Conservation (phyloP, 2,329 filamentous ascomycete genomes). For the Curvularia sp. region DNA sequence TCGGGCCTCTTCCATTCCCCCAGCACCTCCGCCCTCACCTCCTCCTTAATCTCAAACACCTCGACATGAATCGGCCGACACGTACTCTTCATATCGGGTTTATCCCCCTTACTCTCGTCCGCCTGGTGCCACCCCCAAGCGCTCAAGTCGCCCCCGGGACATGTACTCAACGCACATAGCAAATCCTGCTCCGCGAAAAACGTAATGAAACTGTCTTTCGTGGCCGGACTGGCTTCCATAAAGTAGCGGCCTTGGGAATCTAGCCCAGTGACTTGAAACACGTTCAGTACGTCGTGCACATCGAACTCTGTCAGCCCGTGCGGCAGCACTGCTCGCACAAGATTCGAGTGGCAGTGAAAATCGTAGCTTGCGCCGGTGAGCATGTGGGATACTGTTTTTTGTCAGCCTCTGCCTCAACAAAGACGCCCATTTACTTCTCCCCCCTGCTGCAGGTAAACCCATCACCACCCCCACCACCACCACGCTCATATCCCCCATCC, state of each 20-base stretch:
- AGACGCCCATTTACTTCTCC: too few species aligned
- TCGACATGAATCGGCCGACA: constrained; percentile 78
- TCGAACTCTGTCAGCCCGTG: constrained; percentile 74
- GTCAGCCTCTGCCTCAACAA: too few species aligned
- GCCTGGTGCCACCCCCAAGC: constrained; percentile 76
- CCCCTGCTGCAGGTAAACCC: too few species aligned
- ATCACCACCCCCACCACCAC: too few species aligned
- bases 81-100: constrained; percentile 61
- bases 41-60: constrained; percentile 69
- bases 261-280: constrained; percentile 84
- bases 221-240: constrained; percentile 60
- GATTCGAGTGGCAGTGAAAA: constrained; percentile 84
- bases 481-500: too few species aligned
- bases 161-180: constrained; percentile 70
- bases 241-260: constrained; percentile 60
- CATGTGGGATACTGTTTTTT: constrained; percentile 67
- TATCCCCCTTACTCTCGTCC: constrained; percentile 62
- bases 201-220: constrained; percentile 62
- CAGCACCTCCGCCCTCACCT: constrained; percentile 41
- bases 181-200: constrained; percentile 83
- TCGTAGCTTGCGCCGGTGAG: constrained; percentile 75
- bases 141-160: constrained; percentile 81
- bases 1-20: constrained; percentile 68
- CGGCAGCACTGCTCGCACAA: constrained; percentile 73
- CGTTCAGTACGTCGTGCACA: constrained; percentile 84